phyloP scores from a whole-genome alignment of 805 yeast species.

The Candida odintsovae region DNA sequence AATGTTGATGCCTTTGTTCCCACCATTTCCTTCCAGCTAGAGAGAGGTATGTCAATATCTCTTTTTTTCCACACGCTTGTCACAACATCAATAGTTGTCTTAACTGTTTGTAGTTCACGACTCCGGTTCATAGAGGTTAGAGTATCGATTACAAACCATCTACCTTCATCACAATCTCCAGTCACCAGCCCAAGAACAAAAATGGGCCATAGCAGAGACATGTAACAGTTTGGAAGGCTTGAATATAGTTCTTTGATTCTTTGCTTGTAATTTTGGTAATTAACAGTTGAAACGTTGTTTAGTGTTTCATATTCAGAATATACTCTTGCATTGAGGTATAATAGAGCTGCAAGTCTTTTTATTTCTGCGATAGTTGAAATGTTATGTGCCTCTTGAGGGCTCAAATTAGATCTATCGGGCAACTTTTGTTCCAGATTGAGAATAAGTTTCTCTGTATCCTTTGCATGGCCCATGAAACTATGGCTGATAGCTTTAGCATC shows the following conservation, averaged over 20 bases:
- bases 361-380: conserved; percentile 32
- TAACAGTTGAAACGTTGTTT: conserved; percentile 9
- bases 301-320: conserved; percentile 22
- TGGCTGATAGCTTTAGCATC: conserved; percentile 15
- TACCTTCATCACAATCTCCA: conserved; percentile 28
- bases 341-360: conserved; percentile 29
- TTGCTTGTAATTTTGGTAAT: conserved; percentile 14
- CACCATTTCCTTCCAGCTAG: conserved; percentile 34
- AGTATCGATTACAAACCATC: conserved; percentile 34
- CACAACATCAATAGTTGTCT: conserved; percentile 30
- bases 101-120: conserved; percentile 34
- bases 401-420: conserved; percentile 16
- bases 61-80: conserved; percentile 35
- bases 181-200: conserved; percentile 32
- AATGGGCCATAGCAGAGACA: conserved; percentile 37
- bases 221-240: conserved; percentile 26
- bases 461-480: conserved; percentile 20
- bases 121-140: conserved; percentile 30
- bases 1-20: conserved; percentile 30
- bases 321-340: conserved; percentile 30
- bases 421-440: conserved; percentile 21
- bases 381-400: conserved; percentile 11
- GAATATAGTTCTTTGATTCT: conserved; percentile 21
- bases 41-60: conserved; percentile 25
- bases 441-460: conserved; percentile 24